Conservation (phyloP, 352 stramenopile species). For the Phytophthora idaei region DNA sequence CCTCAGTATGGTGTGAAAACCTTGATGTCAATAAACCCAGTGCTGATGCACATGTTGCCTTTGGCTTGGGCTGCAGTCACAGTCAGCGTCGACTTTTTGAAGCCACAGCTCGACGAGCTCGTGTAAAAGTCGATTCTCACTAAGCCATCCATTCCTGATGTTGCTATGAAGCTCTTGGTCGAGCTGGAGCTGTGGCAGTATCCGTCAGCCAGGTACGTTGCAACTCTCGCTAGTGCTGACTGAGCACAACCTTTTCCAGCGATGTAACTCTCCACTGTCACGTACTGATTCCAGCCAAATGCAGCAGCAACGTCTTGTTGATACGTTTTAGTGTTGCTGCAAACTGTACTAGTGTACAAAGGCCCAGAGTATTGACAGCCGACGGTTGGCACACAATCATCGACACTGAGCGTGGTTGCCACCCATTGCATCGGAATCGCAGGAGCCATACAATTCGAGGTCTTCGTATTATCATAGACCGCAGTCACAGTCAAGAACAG, state of each 20-base stretch:
- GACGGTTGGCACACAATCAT: slow-evolving; percentile 5
- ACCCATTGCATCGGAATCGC: slow-evolving; percentile 4
- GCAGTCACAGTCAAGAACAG: too few relatives aligned
- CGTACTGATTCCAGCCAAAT: too few relatives aligned
- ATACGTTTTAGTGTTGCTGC: too few relatives aligned
- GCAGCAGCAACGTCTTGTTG: too few relatives aligned
- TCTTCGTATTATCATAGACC: neutral
- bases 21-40: slow-evolving; percentile 6
- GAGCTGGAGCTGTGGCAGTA: slow-evolving; percentile 2
- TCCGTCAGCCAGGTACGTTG: too few relatives aligned
- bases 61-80: slow-evolving; percentile 1
- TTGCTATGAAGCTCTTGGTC: slow-evolving; percentile 8
- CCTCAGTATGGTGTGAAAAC: neutral
- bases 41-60: slow-evolving; percentile 2
- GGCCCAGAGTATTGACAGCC: slow-evolving; percentile 5
- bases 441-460: neutral
- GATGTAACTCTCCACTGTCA: too few relatives aligned
- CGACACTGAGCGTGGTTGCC: neutral
- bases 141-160: neutral
- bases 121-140: slow-evolving; percentile 4
- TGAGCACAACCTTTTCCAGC: too few relatives aligned
- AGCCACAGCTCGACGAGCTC: slow-evolving; percentile 1
- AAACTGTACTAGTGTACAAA: too few relatives aligned
- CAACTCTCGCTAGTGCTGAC: too few relatives aligned
- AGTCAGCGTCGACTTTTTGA: neutral